Base-by-base conservation (phyloP, 805 yeast genomes). In the Millerozyma miso region DNA sequence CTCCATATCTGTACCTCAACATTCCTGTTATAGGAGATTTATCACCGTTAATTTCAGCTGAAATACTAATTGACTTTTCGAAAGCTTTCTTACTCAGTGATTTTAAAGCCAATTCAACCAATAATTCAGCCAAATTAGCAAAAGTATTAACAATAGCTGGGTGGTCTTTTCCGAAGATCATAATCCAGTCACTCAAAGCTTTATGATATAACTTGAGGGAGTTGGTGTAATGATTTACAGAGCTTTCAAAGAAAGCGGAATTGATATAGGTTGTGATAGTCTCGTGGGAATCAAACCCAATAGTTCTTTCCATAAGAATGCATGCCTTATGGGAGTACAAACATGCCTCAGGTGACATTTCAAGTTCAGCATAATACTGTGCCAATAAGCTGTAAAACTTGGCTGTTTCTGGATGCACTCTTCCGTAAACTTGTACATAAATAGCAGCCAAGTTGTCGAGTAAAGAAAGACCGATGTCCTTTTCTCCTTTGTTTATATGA, bases 371-470 rank as follows among this genome's bases (percentile, higher is more conserved):
- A 65, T 80, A 86, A 15, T 81, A 62, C 47, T 81, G 80, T 12
- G 95, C 84, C 37, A 88, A 69, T 7, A 78, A 69, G 34, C 81
- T 67, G 56, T 83, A 84, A 31, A 81, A 81, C 40, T 77, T 77
- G 12, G 91, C 88, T 20, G 90, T 85, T 52, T 83, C 88, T 6
- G 84, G 76, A 55, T 90, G 93, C 23, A 91, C 75, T 19, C 74
- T 60, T 23, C 98, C 97, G 53, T 86, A 86, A 23, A 88, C 80
- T 58, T 88, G 96, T 60, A 89, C 96, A 49, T 80, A 79, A 42
- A 88, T 73, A 6, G 83, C 66, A 31, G 87, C 67, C 20, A 93
- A 73, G 60, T 91, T 96, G 23, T 73, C 64, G 51, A 90, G 65
- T 41, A 86, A 73, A 29, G 77, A 72, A 44, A 83, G 58, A 8